These are phyloP conservation scores for Fusarium pseudonygamai DNA, from an alignment of 2,329 filamentous ascomycete genomes.

Conservation along the genomic window DNA sequence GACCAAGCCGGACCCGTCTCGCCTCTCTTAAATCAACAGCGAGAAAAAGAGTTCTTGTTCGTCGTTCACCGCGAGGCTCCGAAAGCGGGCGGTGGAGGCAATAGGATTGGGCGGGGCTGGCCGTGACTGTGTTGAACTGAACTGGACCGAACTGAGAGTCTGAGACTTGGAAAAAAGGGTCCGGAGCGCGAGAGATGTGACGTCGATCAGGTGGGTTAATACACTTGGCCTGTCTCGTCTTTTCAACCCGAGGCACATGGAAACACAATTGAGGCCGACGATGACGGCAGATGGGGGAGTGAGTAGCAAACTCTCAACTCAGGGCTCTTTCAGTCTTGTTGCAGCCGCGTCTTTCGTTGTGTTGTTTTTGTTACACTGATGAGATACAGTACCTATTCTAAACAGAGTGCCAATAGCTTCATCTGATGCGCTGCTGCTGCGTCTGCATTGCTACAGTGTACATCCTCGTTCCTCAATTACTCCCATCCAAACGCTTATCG, in stretches of 20 bases:
- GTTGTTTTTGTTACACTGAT: slow-evolving; percentile 2
- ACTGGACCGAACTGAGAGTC: neutral
- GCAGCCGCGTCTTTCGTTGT: slow-evolving; percentile 1
- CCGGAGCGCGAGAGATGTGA: slow-evolving; percentile 19
- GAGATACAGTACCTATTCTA: neutral
- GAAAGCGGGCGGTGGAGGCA: slow-evolving; percentile 44
- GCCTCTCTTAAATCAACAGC: slow-evolving; percentile 5
- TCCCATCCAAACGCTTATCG: slow-evolving; percentile 18
- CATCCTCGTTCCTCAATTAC: neutral
- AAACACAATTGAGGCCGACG: slow-evolving; percentile 34
- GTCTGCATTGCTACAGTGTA: neutral
- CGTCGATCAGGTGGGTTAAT: slow-evolving; percentile 39
- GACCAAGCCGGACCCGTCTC: slow-evolving; percentile 29
- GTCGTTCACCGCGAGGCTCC: slow-evolving; percentile 40
- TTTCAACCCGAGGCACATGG: slow-evolving; percentile 27
- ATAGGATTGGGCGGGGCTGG: slow-evolving; percentile 6
- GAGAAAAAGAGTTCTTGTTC: slow-evolving; percentile 3
- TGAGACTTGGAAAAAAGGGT: slow-evolving; percentile 2
- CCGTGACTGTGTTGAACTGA: slow-evolving; percentile 8
- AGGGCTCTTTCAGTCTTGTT: slow-evolving; percentile 25
- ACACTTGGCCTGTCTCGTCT: slow-evolving; percentile 14
- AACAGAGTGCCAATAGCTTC: slow-evolving; percentile 18
- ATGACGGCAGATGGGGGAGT: slow-evolving; percentile 30
- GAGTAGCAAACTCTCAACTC: neutral
- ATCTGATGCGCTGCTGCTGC: neutral